These are phyloP conservation scores for Trichaptum fuscoviolaceum DNA, from an alignment of 768 basidiomycete genomes.

Conservation along the genomic window DNA sequence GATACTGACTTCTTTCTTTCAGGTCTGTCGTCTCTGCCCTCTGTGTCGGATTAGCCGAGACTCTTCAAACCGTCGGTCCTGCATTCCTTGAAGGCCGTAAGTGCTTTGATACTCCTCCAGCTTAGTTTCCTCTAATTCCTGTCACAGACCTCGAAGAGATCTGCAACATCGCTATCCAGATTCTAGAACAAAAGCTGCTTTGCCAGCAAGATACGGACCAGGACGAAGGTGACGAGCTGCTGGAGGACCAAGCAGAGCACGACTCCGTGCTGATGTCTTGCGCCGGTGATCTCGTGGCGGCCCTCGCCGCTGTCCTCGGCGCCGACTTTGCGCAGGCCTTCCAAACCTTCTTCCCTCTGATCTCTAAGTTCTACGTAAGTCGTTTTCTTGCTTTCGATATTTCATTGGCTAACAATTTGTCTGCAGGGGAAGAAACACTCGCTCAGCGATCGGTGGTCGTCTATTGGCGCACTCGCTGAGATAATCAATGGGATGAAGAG, in stretches of 20 bases:
- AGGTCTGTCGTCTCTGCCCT: conserved; percentile 86
- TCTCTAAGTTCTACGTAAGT: conserved; percentile 88
- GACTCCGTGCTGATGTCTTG: conserved; percentile 93
- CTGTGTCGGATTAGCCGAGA: conserved; percentile 86
- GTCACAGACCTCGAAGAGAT: conserved; percentile 64
- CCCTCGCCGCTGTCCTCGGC: conserved; percentile 82
- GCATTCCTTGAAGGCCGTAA: conserved; percentile 74
- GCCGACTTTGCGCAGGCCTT: conserved; percentile 80
- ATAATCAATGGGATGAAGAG: conserved; percentile 89
- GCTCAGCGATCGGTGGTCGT: conserved; percentile 85
- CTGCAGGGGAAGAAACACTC: conserved; percentile 78
- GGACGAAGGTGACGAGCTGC: conserved; percentile 79
- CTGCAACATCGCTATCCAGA: conserved; percentile 74
- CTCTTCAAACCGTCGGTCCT: conserved; percentile 88
- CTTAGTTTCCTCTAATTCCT: conserved; percentile 10
- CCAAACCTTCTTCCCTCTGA: conserved; percentile 79
- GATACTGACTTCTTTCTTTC: conserved; percentile 19
- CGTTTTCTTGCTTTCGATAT: background rate
- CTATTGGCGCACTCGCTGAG: conserved; percentile 92
- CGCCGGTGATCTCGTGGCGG: conserved; percentile 89
- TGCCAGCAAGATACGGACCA: conserved; percentile 97
- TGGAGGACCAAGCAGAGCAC: conserved; percentile 90
- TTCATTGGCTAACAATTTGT: background rate
- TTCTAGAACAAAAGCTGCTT: conserved; percentile 90
- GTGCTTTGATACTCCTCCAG: conserved; percentile 23